These are phyloP conservation scores for Colletotrichum orbiculare DNA, from an alignment of 2,329 filamentous ascomycete species.

Conservation along the genomic window DNA sequence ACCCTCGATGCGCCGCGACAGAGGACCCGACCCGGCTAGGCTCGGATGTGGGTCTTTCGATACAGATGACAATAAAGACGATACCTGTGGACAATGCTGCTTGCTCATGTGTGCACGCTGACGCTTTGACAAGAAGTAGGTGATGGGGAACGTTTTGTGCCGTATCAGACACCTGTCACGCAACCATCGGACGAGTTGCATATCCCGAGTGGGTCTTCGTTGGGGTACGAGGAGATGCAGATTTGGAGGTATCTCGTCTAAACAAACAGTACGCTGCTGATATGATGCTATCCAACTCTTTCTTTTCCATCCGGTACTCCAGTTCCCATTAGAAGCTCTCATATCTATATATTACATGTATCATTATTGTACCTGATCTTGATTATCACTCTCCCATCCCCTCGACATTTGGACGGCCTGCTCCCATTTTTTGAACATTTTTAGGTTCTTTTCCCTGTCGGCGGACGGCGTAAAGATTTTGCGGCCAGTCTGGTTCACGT, in stretches of 20 bases:
- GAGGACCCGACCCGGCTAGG: neutral
- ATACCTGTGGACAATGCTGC: conserved; percentile 28
- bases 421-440: conserved; percentile 64
- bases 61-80: conserved; percentile 34
- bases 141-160: neutral
- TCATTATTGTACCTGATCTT: conserved; percentile 4
- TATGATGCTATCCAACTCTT: conserved; percentile 7
- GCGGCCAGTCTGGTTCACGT: conserved; percentile 77
- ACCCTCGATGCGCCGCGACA: conserved; percentile 12
- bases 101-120: neutral
- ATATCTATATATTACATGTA: neutral
- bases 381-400: conserved; percentile 56
- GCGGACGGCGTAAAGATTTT: conserved; percentile 78
- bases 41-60: conserved; percentile 10
- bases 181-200: neutral
- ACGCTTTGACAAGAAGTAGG: neutral
- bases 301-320: conserved; percentile 13
- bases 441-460: conserved; percentile 50
- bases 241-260: conserved; percentile 29
- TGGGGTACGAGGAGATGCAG: neutral
- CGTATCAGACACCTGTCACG: neutral
- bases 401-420: conserved; percentile 69
- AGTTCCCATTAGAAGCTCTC: neutral
- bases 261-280: neutral
- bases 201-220: neutral